Base-by-base conservation (phyloP, 345 rosid genomes). In the Diplotaxis tenuifolia region DNA sequence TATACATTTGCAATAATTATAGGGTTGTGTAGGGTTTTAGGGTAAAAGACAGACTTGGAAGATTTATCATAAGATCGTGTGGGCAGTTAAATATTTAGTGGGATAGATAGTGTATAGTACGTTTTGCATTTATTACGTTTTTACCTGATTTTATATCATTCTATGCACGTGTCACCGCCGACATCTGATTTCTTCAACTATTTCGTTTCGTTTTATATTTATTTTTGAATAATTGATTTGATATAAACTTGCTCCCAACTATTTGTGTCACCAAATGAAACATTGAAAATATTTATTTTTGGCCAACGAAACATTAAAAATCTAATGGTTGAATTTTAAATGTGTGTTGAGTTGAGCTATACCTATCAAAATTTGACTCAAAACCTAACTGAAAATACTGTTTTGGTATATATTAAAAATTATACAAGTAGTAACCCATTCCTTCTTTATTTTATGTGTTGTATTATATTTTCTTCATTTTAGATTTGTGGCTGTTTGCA, bases 161-260 rank as follows among this genome's bases (percentile, higher is more conserved):
- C 75, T 31, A 21, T 45, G n/a, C 80, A 76, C 80, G 80, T 76
- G 71, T 21, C 61, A 63, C 75, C 80, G 80, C 75, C 80, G 80
- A 76, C 75, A 64, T 31, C 52, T 75, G 75, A 6, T 64, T 12
- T 63, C 36, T 56, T 62, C 22, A 31, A 63, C 75, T 76, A 12
- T 75, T 45, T 45, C 16, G 3, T 68, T 68, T 68, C 15, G 49
- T 40, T 36, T 10, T 3, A 36, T 2, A 10, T 36, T 9, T 36
- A 36, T 36, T 2, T 9, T 36, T 36, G 10, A 36, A 10, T 36
- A 10, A 2, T 10, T 36, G 9, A 29, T 10, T 36, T 36, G 42
- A 10, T 36, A 25, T 25, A 25, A 36, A 10, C 42, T 10, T 36
- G n/a, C 50, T 42, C n/a, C 18, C 50, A 42, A 42, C 21, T 53